Conservation (phyloP, 2,329 filamentous ascomycete species). For the Fusarium neocosmosporiellum region DNA sequence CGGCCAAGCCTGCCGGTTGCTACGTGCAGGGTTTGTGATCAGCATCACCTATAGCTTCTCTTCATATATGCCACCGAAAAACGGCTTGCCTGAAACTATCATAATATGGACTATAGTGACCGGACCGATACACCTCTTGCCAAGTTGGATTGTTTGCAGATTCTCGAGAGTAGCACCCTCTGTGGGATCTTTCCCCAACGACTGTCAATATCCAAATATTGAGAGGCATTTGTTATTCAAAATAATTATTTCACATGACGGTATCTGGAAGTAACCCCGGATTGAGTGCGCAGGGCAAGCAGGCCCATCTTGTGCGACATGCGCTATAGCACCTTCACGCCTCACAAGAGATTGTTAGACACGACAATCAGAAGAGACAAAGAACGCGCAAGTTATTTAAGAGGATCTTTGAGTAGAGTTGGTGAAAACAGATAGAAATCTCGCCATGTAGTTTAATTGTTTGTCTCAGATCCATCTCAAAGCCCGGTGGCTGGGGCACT, state of each 20-base stretch:
- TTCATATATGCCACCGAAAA: background rate
- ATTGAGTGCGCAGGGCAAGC: background rate
- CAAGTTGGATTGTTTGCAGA: background rate
- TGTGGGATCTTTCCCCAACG: background rate
- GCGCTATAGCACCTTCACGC: background rate
- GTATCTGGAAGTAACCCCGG: background rate
- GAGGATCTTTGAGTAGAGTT: background rate
- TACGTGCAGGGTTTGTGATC: background rate
- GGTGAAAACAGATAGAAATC: background rate
- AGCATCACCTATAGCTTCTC: background rate
- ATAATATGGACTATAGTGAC: background rate
- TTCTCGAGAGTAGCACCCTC: background rate
- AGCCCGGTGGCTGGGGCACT: constrained; percentile 31
- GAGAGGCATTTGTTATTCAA: background rate
- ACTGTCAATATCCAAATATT: background rate
- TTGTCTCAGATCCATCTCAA: constrained; percentile 10
- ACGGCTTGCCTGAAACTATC: background rate
- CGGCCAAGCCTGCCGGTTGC: background rate
- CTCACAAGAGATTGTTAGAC: background rate
- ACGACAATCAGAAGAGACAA: background rate
- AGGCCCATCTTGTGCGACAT: background rate
- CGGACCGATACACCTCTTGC: background rate
- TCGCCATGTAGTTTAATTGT: background rate
- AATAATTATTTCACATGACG: background rate
- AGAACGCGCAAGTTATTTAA: background rate